Conservation (phyloP, 192 early-diverging fungal genomes). For the Tieghemiomyces parasiticus region DNA sequence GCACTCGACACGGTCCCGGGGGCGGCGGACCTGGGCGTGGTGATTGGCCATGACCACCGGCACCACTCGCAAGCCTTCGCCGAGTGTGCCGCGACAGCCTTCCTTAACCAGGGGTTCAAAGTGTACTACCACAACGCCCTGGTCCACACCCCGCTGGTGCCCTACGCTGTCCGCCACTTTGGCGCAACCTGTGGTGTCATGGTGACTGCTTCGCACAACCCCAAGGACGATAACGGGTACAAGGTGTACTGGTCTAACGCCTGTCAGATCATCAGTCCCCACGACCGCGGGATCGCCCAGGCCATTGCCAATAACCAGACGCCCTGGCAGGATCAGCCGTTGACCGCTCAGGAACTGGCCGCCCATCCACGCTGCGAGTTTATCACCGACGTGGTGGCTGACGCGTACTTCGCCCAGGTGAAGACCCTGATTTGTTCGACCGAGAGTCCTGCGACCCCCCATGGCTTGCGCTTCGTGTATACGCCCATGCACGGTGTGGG, state of each 20-base stretch:
- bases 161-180: constrained; percentile 67
- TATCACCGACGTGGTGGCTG: constrained; percentile 38
- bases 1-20: constrained; percentile 37
- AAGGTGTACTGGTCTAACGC: constrained; percentile 84
- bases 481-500: constrained; percentile 97
- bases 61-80: constrained; percentile 75
- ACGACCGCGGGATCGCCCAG: constrained; percentile 64
- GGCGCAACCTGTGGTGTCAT: constrained; percentile 75
- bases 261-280: constrained; percentile 82
- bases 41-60: constrained; percentile 91
- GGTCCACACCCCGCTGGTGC: constrained; percentile 72
- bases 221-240: constrained; percentile 87
- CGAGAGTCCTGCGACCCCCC: not conserved
- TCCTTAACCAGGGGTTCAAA: constrained; percentile 57
- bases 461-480: constrained; percentile 50
- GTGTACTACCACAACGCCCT: constrained; percentile 61
- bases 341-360: constrained; percentile 46
- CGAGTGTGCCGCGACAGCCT: constrained; percentile 64
- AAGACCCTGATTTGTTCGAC: constrained; percentile 18
- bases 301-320: constrained; percentile 50
- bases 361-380: constrained; percentile 33
- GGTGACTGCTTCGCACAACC: constrained; percentile 94
- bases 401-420: constrained; percentile 56
- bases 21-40: constrained; percentile 56
- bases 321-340: constrained; percentile 38